Evolutionary conservation across 305 asterid genomes (phyloP).

Genomic region (Andrographis paniculata): DNA sequence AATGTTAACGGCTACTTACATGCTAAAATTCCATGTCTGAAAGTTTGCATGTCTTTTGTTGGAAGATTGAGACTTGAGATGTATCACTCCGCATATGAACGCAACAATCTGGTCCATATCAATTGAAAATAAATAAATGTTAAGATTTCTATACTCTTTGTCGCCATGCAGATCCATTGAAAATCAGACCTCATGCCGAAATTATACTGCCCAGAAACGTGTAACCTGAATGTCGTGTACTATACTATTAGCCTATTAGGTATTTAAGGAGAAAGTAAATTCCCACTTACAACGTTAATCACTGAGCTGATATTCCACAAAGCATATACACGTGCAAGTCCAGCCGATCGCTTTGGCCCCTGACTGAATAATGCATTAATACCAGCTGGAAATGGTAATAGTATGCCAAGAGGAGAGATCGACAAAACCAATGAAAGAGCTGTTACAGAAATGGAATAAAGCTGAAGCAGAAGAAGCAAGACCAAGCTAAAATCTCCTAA

Average conservation of each 20-base stretch:
- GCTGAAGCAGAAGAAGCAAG: constrained; percentile 76
- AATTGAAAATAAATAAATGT: constrained; percentile 9
- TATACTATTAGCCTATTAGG: too few species aligned
- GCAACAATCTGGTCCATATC: constrained; percentile 52
- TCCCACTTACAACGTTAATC: constrained; percentile 66
- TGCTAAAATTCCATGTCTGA: constrained; percentile 69
- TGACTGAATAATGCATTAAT: constrained; percentile 83
- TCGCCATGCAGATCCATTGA: too few species aligned
- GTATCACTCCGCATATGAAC: constrained; percentile 57
- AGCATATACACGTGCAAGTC: constrained; percentile 80
- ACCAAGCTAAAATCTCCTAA: constrained; percentile 87
- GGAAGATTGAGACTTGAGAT: constrained; percentile 59
- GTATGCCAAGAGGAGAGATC: constrained; percentile 75
- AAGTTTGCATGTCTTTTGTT: constrained; percentile 32
- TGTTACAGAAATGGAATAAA: constrained; percentile 62
- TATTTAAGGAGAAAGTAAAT: constrained; percentile 7
- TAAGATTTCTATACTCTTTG: too few species aligned
- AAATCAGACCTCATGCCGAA: too few species aligned
- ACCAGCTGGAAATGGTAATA: constrained; percentile 88
- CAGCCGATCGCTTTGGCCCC: constrained; percentile 78
- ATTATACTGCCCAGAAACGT: too few species aligned
- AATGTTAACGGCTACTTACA: constrained; percentile 35
- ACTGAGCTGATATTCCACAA: constrained; percentile 75
- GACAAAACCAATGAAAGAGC: constrained; percentile 54
- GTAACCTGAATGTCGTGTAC: too few species aligned